Percentiles rank a stretch among this genome's conserved stretches.
phyloP scores from a whole-genome alignment of 1,284 basidiomycete species.

The Tausonia pullulans region DNA sequence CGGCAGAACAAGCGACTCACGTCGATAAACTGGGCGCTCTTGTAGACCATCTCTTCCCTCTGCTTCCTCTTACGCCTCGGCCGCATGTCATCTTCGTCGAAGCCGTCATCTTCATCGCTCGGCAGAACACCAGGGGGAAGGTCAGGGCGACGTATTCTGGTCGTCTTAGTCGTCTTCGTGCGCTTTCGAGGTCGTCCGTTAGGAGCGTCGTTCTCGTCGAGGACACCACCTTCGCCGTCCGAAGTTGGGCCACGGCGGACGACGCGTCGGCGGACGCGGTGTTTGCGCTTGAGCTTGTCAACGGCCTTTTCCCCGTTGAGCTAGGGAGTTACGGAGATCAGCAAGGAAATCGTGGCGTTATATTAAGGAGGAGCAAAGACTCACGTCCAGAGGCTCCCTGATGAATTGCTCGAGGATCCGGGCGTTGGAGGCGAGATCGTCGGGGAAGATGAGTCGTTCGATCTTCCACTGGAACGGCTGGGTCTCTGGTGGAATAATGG shows the following conservation, averaged over 20 bases:
- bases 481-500: too few species aligned
- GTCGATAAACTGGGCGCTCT: slow-evolving; percentile 71
- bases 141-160: not conserved
- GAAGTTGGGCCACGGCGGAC: too few species aligned
- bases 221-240: not conserved
- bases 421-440: slow-evolving; percentile 24
- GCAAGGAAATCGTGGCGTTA: not conserved
- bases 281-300: slow-evolving; percentile 13
- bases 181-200: not conserved
- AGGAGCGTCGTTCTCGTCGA: not conserved
- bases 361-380: not conserved
- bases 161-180: not conserved
- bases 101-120: not conserved
- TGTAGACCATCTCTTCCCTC: slow-evolving; percentile 51
- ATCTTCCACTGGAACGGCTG: slow-evolving; percentile 48
- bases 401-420: slow-evolving; percentile 30
- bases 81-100: not conserved
- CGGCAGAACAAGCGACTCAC: slow-evolving; percentile 24
- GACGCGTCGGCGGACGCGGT: not conserved
- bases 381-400: slow-evolving; percentile 27
- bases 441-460: slow-evolving; percentile 22
- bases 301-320: slow-evolving; percentile 3
- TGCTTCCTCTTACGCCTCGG: not conserved
- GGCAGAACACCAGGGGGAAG: not conserved
- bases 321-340: not conserved